Evolutionary conservation across 495 filamentous ascomycete genomes (phyloP), one percentile per base, ranked within the genome.

Genomic region (Lichenothelia convexa): DNA sequence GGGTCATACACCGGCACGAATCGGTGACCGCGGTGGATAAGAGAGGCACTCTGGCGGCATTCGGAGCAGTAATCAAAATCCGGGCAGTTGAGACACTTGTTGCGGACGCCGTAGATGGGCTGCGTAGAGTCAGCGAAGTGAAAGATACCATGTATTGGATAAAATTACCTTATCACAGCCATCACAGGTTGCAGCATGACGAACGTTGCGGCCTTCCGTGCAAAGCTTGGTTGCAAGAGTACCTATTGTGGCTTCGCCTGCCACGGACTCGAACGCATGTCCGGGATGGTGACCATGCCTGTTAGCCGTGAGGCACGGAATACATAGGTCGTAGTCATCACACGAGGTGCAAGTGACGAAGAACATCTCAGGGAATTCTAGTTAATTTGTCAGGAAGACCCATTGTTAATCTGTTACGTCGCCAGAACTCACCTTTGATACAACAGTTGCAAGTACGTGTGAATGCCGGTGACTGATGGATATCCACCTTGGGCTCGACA

Each of bases 31-130:
- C 81, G 71, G 50, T 99, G 89, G 36, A 61, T 73, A 47, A 71
- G 62, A 20, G 56, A 44, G 20, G 81, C 75, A 46, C 62, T 70
- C 40, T 63, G 56, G 35, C 79, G 56, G 58, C 89, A 99, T 3
- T 64, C 60, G n/a, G 68, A 66, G 62, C 89, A 99, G 61, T 80
- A 93, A 46, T 99, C 89, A 81, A 80, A 99, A 51, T 99, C 89
- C 21, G 91, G 89, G 64, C 89, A 99, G 47, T 78, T 75, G 44
- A 94, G 65, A 61, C 89, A 99, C 68, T 99, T 99, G 70, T 95
- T 79, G 46, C 89, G 87, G 30, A 92, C 71, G 46, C 89, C 89
- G 49, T 69, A 67, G 47, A 97, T 91, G 47, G 68, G 70, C 66
- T 75, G 38, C 18, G 5, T 16, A 21, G 12, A 34, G 65, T 55